Evolutionary conservation across 805 yeast species (phyloP), one percentile per base, ranked within the genome.

Genomic region (Martiniozyma abietophila): DNA sequence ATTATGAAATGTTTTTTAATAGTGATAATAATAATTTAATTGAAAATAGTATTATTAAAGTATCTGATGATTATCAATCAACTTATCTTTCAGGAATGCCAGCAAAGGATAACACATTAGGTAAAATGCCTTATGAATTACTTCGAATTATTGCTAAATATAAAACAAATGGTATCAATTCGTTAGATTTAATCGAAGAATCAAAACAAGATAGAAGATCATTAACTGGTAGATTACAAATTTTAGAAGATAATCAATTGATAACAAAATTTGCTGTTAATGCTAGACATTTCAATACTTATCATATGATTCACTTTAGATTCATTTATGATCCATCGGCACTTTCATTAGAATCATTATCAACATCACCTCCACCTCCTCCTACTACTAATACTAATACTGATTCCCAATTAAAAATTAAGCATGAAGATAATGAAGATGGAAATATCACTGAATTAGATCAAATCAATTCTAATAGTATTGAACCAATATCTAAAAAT

Each of bases 191-290:
- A 38, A 69, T 76, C 2, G 57, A 59, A 26, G 61, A 57, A 14
- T 71, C 86, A 0, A 71, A 71, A 7, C 92, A 80, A 53, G 92
- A 80, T 46, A 71, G 77, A 12, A 64, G 89, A 42, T 77, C 86
- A 38, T 60, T 79, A 26, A 75, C 86, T 0, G 62, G 74, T 1
- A 63, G 92, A 44, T 59, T 79, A 34, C 74, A 70, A 45, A 64
- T 65, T 27, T 56, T 80, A 14, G 71, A 65, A 38, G 69, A 63
- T 7, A 50, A 62, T 24, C 72, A 71, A 15, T 54, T 76, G 12
- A 66, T 77, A 5, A 56, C 56, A 16, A 71, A 65, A 33, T 31
- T 41, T 23, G 42, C 53, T 4, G 45, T 66, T 16, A 40, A 64
- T 18, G 56, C 57, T 21, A 56, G 67, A 23, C 69, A 74, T 2